Evolutionary conservation across 257 asterid genomes (phyloP).

Genomic region (Solanum etuberosum): DNA sequence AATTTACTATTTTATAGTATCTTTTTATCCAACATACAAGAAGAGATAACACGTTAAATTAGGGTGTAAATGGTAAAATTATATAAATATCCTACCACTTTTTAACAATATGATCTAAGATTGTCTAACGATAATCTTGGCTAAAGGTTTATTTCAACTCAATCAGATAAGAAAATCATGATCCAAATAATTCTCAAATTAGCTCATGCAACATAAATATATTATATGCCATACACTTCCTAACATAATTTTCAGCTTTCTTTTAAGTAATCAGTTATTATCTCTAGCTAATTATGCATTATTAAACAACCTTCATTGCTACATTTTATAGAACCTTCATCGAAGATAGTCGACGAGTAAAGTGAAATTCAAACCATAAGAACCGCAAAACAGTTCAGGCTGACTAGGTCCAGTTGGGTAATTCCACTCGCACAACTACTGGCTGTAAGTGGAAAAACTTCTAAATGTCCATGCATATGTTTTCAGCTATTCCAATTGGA

Average conservation of each 20-base stretch:
- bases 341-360: background rate
- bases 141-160: background rate
- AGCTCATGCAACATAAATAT: background rate
- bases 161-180: background rate
- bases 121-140: background rate
- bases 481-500: background rate
- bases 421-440: background rate
- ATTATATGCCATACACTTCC: background rate
- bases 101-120: background rate
- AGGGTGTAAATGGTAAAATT: background rate
- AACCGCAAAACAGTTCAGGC: background rate
- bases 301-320: background rate
- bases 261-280: background rate
- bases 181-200: background rate
- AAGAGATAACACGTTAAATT: no score
- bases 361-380: background rate
- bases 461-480: background rate
- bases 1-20: no score
- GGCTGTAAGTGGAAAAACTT: background rate
- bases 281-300: background rate
- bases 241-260: background rate
- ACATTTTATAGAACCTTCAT: background rate
- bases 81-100: background rate
- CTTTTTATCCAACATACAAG: no score
- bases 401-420: background rate